Evolutionary conservation across 768 basidiomycete genomes (phyloP).

Genomic region (Collybia sp.): DNA sequence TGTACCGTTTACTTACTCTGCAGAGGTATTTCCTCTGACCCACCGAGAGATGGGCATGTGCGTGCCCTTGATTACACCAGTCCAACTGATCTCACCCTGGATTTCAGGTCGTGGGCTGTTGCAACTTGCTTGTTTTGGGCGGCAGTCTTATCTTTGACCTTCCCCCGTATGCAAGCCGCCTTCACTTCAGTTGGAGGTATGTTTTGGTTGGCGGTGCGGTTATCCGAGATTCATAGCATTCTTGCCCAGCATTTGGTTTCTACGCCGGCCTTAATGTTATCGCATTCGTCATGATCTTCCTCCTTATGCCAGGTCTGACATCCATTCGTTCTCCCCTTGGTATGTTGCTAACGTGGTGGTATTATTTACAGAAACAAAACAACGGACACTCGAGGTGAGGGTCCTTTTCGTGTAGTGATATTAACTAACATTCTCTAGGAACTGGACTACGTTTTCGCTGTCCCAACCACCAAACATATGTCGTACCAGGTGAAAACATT

Average conservation of each 20-base stretch:
- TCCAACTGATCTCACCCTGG: slow-evolving; percentile 33
- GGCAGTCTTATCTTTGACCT: slow-evolving; percentile 49
- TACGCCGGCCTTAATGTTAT: slow-evolving; percentile 48
- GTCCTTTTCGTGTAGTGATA: neutral
- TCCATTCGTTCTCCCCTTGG: slow-evolving; percentile 56
- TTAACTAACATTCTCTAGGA: slow-evolving; percentile 12
- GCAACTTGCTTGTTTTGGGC: slow-evolving; percentile 49
- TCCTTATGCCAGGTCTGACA: slow-evolving; percentile 43
- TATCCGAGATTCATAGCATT: slow-evolving; percentile 5
- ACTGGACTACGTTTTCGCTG: slow-evolving; percentile 48
- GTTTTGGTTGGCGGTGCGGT: slow-evolving; percentile 9
- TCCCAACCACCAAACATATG: slow-evolving; percentile 40
- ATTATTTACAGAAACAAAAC: slow-evolving; percentile 35
- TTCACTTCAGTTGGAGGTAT: slow-evolving; percentile 34
- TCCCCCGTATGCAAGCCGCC: slow-evolving; percentile 50
- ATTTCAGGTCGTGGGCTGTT: slow-evolving; percentile 52
- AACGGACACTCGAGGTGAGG: slow-evolving; percentile 37
- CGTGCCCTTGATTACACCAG: slow-evolving; percentile 24
- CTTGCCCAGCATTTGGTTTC: slow-evolving; percentile 44
- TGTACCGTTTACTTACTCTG: slow-evolving; percentile 87
- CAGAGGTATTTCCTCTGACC: slow-evolving; percentile 86
- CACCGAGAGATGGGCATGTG: slow-evolving; percentile 64
- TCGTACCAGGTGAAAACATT: slow-evolving; percentile 38
- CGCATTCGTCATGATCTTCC: slow-evolving; percentile 52
- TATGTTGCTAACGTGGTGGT: slow-evolving; percentile 27